phyloP scores from a whole-genome alignment of 2,329 filamentous ascomycete species.

The Aaosphaeria arxii region DNA sequence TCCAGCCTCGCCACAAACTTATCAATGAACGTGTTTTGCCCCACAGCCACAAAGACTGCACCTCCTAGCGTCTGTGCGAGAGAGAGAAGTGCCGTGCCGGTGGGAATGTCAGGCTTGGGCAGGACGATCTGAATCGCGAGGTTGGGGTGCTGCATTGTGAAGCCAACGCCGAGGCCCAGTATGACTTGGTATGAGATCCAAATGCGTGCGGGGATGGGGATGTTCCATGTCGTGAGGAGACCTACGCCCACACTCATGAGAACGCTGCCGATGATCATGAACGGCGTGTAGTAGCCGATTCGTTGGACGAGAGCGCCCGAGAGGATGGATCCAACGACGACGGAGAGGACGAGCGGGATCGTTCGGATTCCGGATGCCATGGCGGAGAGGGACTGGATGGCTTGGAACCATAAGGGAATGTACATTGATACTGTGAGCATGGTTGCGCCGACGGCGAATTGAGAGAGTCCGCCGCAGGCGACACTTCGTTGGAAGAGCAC shows the following conservation, averaged over 20 bases:
- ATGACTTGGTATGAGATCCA: slow-evolving; percentile 33
- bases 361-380: slow-evolving; percentile 45
- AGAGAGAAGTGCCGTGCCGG: slow-evolving; percentile 44
- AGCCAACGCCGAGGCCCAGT: slow-evolving; percentile 38
- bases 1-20: slow-evolving; percentile 37
- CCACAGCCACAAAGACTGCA: slow-evolving; percentile 45
- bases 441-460: slow-evolving; percentile 39
- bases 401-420: slow-evolving; percentile 47
- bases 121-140: slow-evolving; percentile 45
- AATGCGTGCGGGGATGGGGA: slow-evolving; percentile 24
- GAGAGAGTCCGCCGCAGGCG: slow-evolving; percentile 36
- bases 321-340: slow-evolving; percentile 41
- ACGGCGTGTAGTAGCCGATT: slow-evolving; percentile 48
- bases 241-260: slow-evolving; percentile 45
- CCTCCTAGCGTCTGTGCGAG: slow-evolving; percentile 45
- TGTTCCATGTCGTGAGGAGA: slow-evolving; percentile 41
- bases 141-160: slow-evolving; percentile 45
- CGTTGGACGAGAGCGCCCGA: slow-evolving; percentile 38
- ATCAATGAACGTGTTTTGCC: slow-evolving; percentile 47
- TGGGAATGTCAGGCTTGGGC: slow-evolving; percentile 38
- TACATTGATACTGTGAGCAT: slow-evolving; percentile 40
- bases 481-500: slow-evolving; percentile 43
- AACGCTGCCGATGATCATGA: slow-evolving; percentile 41
- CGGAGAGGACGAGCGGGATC: slow-evolving; percentile 44
- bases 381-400: slow-evolving; percentile 43